Base-by-base conservation (phyloP, 306 rosid species). In the Pyrus pyrifolia region DNA sequence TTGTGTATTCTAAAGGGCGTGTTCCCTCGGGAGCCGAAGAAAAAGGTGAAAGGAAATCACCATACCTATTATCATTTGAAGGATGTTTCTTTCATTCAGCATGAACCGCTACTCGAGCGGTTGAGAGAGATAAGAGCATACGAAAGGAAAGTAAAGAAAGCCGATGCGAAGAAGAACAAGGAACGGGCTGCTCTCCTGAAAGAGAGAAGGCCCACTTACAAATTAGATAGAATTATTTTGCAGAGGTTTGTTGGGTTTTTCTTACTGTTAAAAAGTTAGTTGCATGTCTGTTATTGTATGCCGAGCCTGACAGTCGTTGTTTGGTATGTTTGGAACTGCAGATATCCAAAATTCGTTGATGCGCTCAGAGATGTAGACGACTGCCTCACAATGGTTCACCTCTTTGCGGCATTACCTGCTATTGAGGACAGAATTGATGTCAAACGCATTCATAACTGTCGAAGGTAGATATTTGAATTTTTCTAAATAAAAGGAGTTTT, bases 351-450 rank as follows among this genome's bases (percentile, higher is more conserved):
- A 38, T 95, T 92, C 73, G 80, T 92, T 17, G 97, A 90, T 81
- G 99, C 97, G 22, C 89, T 95, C 12, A 86, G 99, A 79, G 99
- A 95, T 81, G 80, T 92, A 86, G 99, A 95, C 59, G 98, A 95
- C 74, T 95, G 97, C 79, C 93, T 95, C 73, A 83, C 96, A 0
- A 84, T 91, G 91, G 93, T 90, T 70, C 99, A 95, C 83, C 99
- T 92, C 55, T 95, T 92, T 81, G 97, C 97, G 2, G 89, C 96
- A 66, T 83, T 95, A 70, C 99, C 99, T 59, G 90, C 97, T 11
- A 71, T 78, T 51, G 96, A 89, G 78, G 85, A 86, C 58, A 90
- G 88, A 65, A 81, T 95, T 87, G 96, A 88, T 12, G 96, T 91
- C 63, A 87, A 89, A 70, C 78, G 85, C 19, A 76, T 90, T 64